Base-by-base conservation (phyloP, 2,329 filamentous ascomycete genomes). In the Fusarium sp. region DNA sequence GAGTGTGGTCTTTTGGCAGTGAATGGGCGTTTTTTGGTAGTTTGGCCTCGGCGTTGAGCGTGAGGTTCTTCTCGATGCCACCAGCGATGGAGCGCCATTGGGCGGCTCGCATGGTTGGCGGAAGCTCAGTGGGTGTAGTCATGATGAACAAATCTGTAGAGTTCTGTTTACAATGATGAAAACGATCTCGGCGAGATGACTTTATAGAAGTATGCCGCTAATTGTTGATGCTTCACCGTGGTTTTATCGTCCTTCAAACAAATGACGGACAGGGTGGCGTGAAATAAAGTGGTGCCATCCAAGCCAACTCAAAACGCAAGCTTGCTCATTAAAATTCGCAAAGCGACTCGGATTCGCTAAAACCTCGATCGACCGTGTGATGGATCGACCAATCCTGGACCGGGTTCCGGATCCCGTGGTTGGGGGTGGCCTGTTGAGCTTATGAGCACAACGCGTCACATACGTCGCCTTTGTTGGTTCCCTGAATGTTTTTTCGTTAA, bases 21-120 rank as follows among this genome's bases (percentile, higher is more conserved):
- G 65, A 52, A 3, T 33, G 13, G 4, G 65, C 22, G 6, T 9
- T 11, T 18, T 59, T 69, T 0, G 72, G 74, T 10, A 76, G 31
- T 14, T 60, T 71, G 0, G 71, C 63, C 2, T 74, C 61, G 5
- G 9, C 14, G 16, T 16, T 11, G 2, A 64, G 20, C 1, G 33
- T 60, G 14, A 76, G 60, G 20, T 71, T 76, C 36, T 65, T 76
- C 0, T 75, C 74, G 13, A 76, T 76, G 22, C 74, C 74, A 4
- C 67, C 63, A 6, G 63, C 57, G 16, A 73, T 71, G 14, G 67
- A 66, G 35, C 60, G 65, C 74, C 74, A 76, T 65, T 76, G 74
- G 0, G 58, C 56, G 4, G 74, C 74, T 31, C 65, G 67, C 74
- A 77, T 77, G 10, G 71, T 70, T 2, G 29, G 16, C 2, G 71